A percentile compares a stretch with the other conserved stretches of the same genome.
phyloP scores from a whole-genome alignment of 164 flowering plant species.

The Macadamia tetraphylla region DNA sequence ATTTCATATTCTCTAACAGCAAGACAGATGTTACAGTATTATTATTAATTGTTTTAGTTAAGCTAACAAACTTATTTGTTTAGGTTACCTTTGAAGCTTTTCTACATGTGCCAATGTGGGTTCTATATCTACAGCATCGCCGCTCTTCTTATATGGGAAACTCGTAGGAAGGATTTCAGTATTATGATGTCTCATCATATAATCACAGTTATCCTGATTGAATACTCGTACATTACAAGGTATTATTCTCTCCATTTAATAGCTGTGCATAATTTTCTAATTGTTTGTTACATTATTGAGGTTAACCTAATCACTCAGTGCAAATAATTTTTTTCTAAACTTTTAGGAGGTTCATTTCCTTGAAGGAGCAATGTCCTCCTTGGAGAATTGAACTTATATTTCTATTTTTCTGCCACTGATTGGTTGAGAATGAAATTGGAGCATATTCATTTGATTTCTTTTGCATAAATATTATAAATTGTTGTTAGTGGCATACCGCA shows the following conservation, averaged over 20 bases:
- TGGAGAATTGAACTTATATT: too few relatives aligned
- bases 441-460: too few relatives aligned
- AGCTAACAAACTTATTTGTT: conserved; percentile 6
- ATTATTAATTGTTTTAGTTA: background rate
- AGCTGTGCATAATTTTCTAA: background rate
- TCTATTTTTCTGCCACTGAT: too few relatives aligned
- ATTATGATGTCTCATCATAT: conserved; percentile 98
- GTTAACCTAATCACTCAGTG: too few relatives aligned
- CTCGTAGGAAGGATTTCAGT: conserved; percentile 85
- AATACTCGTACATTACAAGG: conserved; percentile 67
- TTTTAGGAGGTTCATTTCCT: too few relatives aligned
- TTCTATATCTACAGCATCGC: conserved; percentile 79
- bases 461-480: too few relatives aligned
- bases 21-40: background rate
- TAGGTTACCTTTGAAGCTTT: conserved; percentile 64
- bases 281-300: too few relatives aligned
- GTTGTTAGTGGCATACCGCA: too few relatives aligned
- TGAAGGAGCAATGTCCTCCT: too few relatives aligned
- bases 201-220: conserved; percentile 68
- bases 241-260: conserved; percentile 18
- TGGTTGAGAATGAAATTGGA: too few relatives aligned
- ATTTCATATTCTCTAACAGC: background rate
- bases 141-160: conserved; percentile 86
- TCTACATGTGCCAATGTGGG: conserved; percentile 95
- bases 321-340: too few relatives aligned